Evolutionary conservation across 345 rosid genomes (phyloP).

Genomic region (Litchi chinensis): DNA sequence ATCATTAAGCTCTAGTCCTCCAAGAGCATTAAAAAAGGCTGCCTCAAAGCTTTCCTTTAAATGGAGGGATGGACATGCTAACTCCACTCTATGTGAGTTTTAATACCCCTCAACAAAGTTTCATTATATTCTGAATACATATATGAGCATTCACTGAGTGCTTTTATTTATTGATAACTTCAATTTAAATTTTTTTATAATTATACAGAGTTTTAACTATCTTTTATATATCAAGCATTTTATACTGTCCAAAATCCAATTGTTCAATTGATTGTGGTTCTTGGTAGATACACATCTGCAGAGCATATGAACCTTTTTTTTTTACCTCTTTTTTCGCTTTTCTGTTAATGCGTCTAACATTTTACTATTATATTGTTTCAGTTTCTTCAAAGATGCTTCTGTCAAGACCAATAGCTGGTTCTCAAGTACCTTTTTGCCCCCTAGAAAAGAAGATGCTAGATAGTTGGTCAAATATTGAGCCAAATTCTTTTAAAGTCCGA

Average conservation of each 20-base stretch:
- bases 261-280: too few species aligned
- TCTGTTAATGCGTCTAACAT: conserved; percentile 3
- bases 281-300: not conserved
- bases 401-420: conserved; percentile 58
- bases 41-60: conserved; percentile 71
- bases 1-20: conserved; percentile 68
- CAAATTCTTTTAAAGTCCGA: conserved; percentile 55
- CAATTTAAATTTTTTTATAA: not conserved
- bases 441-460: conserved; percentile 50
- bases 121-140: not conserved
- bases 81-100: conserved; percentile 63
- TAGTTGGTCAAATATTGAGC: conserved; percentile 57
- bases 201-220: too few species aligned
- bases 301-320: not conserved
- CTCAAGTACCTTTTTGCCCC: conserved; percentile 53
- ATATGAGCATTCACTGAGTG: not conserved
- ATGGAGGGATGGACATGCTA: conserved; percentile 78
- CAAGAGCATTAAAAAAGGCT: conserved; percentile 55
- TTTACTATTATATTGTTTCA: conserved; percentile 31
- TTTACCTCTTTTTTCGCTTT: not conserved
- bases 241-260: too few species aligned
- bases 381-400: conserved; percentile 71
- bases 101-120: not conserved
- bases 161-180: not conserved
- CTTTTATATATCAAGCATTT: too few species aligned